These are phyloP conservation scores for Penicillium sp. DNA, from an alignment of 2,329 filamentous ascomycete genomes.

Conservation along the genomic window DNA sequence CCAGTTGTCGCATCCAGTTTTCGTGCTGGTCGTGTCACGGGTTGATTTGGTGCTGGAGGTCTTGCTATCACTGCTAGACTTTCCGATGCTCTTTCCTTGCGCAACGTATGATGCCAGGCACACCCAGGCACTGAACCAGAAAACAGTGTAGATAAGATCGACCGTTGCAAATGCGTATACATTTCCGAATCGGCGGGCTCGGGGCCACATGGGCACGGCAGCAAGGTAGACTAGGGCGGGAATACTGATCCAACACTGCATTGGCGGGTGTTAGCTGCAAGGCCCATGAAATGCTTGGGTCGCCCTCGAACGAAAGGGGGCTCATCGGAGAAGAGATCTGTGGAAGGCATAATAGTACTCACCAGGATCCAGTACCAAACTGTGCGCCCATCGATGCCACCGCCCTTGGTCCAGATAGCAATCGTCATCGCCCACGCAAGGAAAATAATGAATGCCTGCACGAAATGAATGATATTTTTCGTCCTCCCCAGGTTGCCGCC, in stretches of 20 bases:
- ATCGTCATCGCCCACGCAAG: conserved; percentile 60
- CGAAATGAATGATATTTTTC: conserved; percentile 57
- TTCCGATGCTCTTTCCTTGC: conserved; percentile 55
- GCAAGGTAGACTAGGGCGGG: conserved; percentile 61
- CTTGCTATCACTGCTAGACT: conserved; percentile 28
- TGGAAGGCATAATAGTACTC: conserved; percentile 25
- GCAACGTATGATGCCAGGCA: conserved; percentile 59
- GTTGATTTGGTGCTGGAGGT: conserved; percentile 26
- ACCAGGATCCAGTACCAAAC: conserved; percentile 62
- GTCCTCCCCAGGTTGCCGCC: conserved; percentile 53
- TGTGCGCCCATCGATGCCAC: conserved; percentile 55
- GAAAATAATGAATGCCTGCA: conserved; percentile 59
- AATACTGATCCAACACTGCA: conserved; percentile 60
- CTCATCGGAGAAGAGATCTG: background rate
- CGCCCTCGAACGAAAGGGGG: background rate
- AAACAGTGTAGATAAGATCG: conserved; percentile 55
- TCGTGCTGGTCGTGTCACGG: conserved; percentile 38
- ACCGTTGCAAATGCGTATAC: conserved; percentile 61
- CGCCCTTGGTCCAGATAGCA: conserved; percentile 58
- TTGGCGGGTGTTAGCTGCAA: conserved; percentile 6
- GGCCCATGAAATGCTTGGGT: background rate
- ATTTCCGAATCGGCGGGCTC: conserved; percentile 60
- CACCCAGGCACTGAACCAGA: conserved; percentile 63
- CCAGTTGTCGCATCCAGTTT: conserved; percentile 40
- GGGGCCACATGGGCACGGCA: conserved; percentile 62